Evolutionary conservation across 2,329 filamentous ascomycete genomes (phyloP), one percentile per base, ranked within the genome.

Genomic region (Venturia aucupariae): DNA sequence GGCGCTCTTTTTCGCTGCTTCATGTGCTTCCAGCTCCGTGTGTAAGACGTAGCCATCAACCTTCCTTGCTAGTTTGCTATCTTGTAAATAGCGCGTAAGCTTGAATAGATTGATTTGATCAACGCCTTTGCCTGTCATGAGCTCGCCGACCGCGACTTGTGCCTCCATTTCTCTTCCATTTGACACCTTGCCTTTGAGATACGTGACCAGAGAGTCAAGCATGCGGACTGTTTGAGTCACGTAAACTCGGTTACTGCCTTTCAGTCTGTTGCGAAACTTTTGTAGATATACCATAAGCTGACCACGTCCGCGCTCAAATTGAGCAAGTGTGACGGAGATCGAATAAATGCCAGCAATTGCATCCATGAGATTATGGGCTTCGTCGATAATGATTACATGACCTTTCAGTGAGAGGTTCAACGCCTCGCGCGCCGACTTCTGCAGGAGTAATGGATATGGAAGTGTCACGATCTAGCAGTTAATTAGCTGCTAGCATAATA

Each of bases 341-440:
- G 92, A 92, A 73, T 97, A 87, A 41, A 96, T 94, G 57, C 87
- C 88, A 19, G 90, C 85, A 57, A 99, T 90, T 0, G 93, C 92
- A 73, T 97, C 92, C 88, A 97, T 96, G 62, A 99, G 84, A 72
- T 99, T 99, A 73, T 99, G 94, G 0, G 94, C 94, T 78, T 99
- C 94, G 69, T 99, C 94, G 60, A 99, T 90, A 32, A 99, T 89
- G n/a, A 99, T 86, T 0, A 99, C 81, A 71, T 96, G 94, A 5
- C 87, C 86, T 70, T 95, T 92, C 10, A 99, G 76, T 30, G 89
- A 93, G 54, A 99, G 86, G 0, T 89, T 88, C 0, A 99, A 81
- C 0, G 94, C 92, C 66, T 97, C 92, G 60, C 94, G 82, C 0
- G 94, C 92, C 4, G 86, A 90, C 70, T 87, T 90, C 71, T 97